Conservation (phyloP, 1,284 basidiomycete genomes). For the Cryptococcus neoformans region DNA sequence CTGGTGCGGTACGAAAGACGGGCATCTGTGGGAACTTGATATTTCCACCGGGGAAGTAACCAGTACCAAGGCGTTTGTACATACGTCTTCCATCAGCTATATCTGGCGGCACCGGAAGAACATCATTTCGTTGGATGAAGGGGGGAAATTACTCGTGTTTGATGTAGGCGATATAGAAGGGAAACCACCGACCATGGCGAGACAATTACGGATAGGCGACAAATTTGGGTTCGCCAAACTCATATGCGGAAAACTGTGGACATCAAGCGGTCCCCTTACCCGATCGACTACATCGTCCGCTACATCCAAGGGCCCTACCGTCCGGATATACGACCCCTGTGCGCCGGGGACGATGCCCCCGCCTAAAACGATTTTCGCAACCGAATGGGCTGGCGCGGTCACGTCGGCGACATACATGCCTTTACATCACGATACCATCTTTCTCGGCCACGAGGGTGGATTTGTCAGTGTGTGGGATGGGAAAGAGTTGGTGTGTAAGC, state of each 20-base stretch:
- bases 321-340: conserved; percentile 70
- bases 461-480: conserved; percentile 72
- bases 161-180: conserved; percentile 24
- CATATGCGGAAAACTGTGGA: conserved; percentile 75
- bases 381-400: conserved; percentile 63
- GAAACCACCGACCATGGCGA: conserved; percentile 51
- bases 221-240: conserved; percentile 74
- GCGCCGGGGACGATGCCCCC: conserved; percentile 48
- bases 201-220: conserved; percentile 70
- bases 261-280: conserved; percentile 51
- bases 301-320: conserved; percentile 61
- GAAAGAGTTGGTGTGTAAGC: conserved; percentile 29
- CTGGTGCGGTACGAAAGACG: conserved; percentile 88
- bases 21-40: conserved; percentile 78
- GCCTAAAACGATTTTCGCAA: conserved; percentile 53
- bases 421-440: conserved; percentile 63
- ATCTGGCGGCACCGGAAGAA: conserved; percentile 66
- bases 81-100: conserved; percentile 63
- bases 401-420: conserved; percentile 76
- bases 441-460: conserved; percentile 92
- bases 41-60: conserved; percentile 59
- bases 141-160: conserved; percentile 75
- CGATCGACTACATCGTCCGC: conserved; percentile 45
- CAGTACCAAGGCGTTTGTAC: conserved; percentile 60
- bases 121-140: conserved; percentile 78